phyloP scores from a whole-genome alignment of 2,329 filamentous ascomycete species.

The Pyrenophora graminea region DNA sequence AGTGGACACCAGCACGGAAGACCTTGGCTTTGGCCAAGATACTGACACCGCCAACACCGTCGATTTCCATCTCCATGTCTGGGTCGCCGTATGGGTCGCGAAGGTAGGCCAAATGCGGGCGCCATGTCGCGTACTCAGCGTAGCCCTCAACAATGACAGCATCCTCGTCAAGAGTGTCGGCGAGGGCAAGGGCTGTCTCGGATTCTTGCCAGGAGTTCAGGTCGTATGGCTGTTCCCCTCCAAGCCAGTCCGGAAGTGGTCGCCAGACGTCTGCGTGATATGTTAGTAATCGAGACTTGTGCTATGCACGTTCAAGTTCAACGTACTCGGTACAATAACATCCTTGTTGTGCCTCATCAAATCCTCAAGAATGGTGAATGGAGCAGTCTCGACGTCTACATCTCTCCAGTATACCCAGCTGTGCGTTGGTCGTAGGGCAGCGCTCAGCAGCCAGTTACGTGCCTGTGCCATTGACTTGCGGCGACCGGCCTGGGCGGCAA shows the following conservation, averaged over 20 bases:
- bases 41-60: constrained; percentile 95
- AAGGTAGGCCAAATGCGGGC: constrained; percentile 93
- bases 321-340: constrained; percentile 89
- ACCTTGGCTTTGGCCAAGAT: constrained; percentile 96
- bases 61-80: constrained; percentile 99
- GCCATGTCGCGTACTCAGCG: constrained; percentile 97
- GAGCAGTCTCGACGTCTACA: constrained; percentile 96
- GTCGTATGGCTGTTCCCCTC: constrained; percentile 97
- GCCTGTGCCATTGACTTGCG: constrained; percentile 98
- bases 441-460: constrained; percentile 93
- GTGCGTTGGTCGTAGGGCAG: constrained; percentile 89
- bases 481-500: constrained; percentile 89
- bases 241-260: constrained; percentile 97
- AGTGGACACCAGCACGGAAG: constrained; percentile 93
- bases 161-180: constrained; percentile 94
- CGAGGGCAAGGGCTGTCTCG: constrained; percentile 89
- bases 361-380: constrained; percentile 95
- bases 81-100: constrained; percentile 96
- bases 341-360: constrained; percentile 99
- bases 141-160: constrained; percentile 99
- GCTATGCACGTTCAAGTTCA: background rate
- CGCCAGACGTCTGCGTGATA: constrained; percentile 76
- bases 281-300: constrained; percentile 20
- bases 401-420: constrained; percentile 99
- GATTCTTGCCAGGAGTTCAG: constrained; percentile 99